Percentiles rank a stretch among this genome's conserved stretches.
These are phyloP conservation scores for Blepharisma stoltei DNA, from an alignment of 73 alveolate species.

Conservation along the genomic window DNA sequence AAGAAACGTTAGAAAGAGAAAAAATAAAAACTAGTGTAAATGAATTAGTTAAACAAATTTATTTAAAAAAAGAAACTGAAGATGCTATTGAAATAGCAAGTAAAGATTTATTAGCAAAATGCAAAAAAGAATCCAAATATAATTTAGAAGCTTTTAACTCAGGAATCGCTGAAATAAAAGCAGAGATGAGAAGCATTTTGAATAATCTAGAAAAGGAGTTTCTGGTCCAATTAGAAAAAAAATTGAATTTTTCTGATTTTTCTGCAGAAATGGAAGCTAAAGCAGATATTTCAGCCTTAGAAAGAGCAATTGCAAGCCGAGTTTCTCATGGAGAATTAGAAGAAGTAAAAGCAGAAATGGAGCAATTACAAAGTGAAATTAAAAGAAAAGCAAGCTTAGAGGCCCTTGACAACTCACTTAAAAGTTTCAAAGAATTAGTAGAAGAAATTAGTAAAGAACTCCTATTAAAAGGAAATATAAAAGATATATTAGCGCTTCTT, in stretches of 20 bases:
- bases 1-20: no score
- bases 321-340: conserved; percentile 36
- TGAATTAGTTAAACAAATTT: no score
- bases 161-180: no score
- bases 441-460: conserved; percentile 83
- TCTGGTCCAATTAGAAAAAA: background rate
- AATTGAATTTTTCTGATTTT: background rate
- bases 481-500: conserved; percentile 61
- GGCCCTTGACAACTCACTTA: conserved; percentile 45
- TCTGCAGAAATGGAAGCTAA: background rate
- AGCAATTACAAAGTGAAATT: background rate
- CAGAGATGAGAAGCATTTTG: no score
- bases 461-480: conserved; percentile 71
- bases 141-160: no score
- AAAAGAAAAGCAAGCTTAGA: conserved; percentile 22
- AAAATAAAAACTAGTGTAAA: no score
- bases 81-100: no score
- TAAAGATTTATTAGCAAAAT: no score
- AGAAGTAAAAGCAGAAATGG: conserved; percentile 22
- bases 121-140: no score
- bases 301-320: background rate
- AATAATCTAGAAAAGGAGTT: background rate
- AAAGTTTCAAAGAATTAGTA: conserved; percentile 48
- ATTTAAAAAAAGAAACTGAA: no score
- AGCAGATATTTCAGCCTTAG: conserved; percentile 18